phyloP scores from a whole-genome alignment of 768 basidiomycete genomes.

The Leucocoprinus sp. region DNA sequence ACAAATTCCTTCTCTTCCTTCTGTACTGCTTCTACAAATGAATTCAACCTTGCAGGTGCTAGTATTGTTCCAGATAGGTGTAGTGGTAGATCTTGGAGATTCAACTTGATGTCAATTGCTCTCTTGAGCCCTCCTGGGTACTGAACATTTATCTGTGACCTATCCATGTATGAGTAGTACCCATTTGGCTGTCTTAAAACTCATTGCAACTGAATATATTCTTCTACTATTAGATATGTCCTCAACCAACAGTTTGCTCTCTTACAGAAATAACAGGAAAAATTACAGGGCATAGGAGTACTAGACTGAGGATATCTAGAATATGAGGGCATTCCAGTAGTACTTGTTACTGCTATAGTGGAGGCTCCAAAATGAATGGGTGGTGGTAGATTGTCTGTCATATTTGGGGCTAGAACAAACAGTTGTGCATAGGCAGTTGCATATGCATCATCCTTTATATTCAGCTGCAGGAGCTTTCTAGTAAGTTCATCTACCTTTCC shows the following conservation, averaged over 20 bases:
- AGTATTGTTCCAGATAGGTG: background rate
- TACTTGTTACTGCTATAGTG: background rate
- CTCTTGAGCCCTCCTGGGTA: background rate
- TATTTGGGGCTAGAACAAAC: background rate
- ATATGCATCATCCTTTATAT: background rate
- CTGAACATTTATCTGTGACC: background rate
- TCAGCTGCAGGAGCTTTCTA: background rate
- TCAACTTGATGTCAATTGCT: conserved; percentile 6
- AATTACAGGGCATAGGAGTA: background rate
- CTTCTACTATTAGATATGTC: background rate
- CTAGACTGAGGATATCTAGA: background rate
- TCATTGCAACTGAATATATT: background rate
- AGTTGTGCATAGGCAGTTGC: background rate
- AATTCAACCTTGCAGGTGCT: background rate
- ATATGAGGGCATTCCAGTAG: background rate
- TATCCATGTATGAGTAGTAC: background rate
- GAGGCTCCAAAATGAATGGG: background rate
- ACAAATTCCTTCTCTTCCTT: conserved; percentile 2
- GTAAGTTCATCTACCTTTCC: conserved; percentile 10
- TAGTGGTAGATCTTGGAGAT: background rate
- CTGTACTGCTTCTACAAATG: background rate
- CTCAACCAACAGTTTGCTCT: background rate
- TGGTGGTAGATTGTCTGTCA: background rate
- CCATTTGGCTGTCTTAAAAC: background rate
- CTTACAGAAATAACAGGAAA: background rate